Evolutionary conservation across 352 stramenopile species (phyloP).

Genomic region (Globisporangium middletonii): DNA sequence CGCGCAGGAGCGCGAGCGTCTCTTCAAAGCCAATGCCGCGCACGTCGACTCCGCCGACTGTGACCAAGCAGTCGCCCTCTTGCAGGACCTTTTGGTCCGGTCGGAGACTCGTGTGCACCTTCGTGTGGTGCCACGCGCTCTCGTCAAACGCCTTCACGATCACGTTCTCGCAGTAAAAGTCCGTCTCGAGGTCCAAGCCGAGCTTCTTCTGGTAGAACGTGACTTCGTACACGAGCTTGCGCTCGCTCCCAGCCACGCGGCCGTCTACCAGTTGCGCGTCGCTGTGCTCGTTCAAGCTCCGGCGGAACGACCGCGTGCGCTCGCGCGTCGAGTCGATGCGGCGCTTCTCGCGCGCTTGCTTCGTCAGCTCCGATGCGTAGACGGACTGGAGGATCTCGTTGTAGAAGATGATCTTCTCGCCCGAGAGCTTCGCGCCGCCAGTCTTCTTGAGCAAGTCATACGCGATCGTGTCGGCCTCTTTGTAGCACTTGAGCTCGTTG

Average conservation of each 20-base stretch:
- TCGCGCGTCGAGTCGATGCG: conserved; percentile 58
- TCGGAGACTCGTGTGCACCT: conserved; percentile 48
- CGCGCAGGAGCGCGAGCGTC: conserved; percentile 70
- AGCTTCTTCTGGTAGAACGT: conserved; percentile 80
- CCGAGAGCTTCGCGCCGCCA: conserved; percentile 51
- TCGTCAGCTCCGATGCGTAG: conserved; percentile 61
- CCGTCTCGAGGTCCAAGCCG: conserved; percentile 81
- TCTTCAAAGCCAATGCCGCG: conserved; percentile 83
- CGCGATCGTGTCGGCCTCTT: conserved; percentile 82
- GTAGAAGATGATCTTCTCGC: conserved; percentile 88
- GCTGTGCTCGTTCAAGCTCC: conserved; percentile 62
- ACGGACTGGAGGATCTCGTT: conserved; percentile 82
- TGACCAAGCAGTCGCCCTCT: conserved; percentile 69
- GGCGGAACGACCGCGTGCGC: conserved; percentile 60
- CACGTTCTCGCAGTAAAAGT: conserved; percentile 88
- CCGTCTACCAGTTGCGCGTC: conserved; percentile 21
- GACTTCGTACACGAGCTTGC: conserved; percentile 76
- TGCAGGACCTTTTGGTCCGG: conserved; percentile 61
- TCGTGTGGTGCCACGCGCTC: conserved; percentile 34
- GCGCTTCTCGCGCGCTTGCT: conserved; percentile 60
- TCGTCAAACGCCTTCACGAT: conserved; percentile 79
- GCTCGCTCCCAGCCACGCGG: conserved; percentile 20
- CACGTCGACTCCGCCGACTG: conserved; percentile 75
- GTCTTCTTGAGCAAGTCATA: conserved; percentile 81
- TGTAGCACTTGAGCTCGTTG: conserved; percentile 87